Evolutionary conservation across 306 rosid genomes (phyloP), one percentile per base, ranked within the genome.

Genomic region (Rosa chinensis): DNA sequence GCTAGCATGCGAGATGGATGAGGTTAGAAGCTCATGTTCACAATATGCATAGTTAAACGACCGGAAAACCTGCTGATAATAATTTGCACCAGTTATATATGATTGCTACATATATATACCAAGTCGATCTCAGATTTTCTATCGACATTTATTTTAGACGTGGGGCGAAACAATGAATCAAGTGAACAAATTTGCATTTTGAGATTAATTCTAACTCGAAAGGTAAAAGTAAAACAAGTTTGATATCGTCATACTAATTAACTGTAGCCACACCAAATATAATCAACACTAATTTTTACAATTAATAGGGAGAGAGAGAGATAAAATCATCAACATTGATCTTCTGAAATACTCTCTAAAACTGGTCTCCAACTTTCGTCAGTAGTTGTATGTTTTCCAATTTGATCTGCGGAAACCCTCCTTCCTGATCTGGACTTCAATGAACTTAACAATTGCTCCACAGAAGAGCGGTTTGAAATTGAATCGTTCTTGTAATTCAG

Each of bases 301-400:
- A 70, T 35, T 61, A 49, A 10, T 42, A 61, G 72, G 20, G 6
- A 32, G 37, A 48, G 73, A 68, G 58, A 59, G 70, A 78, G 42
- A 21, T 4, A 80, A 75, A 5, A 47, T 49, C 56, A 55, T 64
- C 75, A 86, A 14, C 68, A 23, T 73, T 71, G 74, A 11, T 83
- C 90, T 79, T 95, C 97, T 23, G 96, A 87, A 77, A 91, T 92
- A 80, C 86, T 88, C 69, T 89, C 89, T 79, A 90, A 83, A 80
- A 73, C 79, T 70, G 95, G 97, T 75, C 71, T 89, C 97, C 92
- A 86, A 69, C 66, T 81, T 14, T 67, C 80, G 16, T 62, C 80
- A 80, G 8, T 8, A 32, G 9, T 5, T 56, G 45, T 18, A 69
- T 10, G 66, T 13, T 68, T 74, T 77, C 78, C 79, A 63, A 35